These are phyloP conservation scores for Vaccinium darrowii DNA, from an alignment of 148 eudicot species.

Conservation along the genomic window DNA sequence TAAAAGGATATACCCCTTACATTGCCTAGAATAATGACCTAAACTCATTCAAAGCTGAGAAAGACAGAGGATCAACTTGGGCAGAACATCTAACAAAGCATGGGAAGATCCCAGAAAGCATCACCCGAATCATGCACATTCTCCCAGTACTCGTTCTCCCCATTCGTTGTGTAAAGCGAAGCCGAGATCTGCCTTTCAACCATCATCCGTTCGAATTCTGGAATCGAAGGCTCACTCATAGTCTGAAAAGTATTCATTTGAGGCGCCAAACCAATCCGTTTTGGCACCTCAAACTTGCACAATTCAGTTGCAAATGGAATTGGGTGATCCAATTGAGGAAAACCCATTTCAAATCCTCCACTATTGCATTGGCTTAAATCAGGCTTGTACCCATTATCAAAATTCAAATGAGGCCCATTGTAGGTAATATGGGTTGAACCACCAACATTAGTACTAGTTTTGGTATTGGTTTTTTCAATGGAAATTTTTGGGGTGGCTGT, in stretches of 20 bases:
- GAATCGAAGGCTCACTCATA: slow-evolving; percentile 14
- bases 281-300: slow-evolving; percentile 17
- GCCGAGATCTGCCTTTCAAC: slow-evolving; percentile 61
- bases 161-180: slow-evolving; percentile 54
- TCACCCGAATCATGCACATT: slow-evolving; percentile 31
- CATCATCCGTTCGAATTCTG: slow-evolving; percentile 48
- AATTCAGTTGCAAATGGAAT: neutral
- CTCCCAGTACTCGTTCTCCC: slow-evolving; percentile 48
- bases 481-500: neutral
- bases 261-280: slow-evolving; percentile 8
- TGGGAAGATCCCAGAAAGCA: slow-evolving; percentile 41
- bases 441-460: neutral
- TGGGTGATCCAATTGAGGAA: slow-evolving; percentile 19
- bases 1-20: neutral
- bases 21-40: neutral
- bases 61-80: slow-evolving; percentile 17
- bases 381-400: slow-evolving; percentile 30
- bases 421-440: neutral
- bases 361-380: slow-evolving; percentile 24
- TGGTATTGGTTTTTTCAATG: neutral
- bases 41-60: slow-evolving; percentile 7
- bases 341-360: slow-evolving; percentile 19
- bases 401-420: neutral
- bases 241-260: slow-evolving; percentile 5
- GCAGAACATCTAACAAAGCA: slow-evolving; percentile 33